Evolutionary conservation across 495 filamentous ascomycete genomes (phyloP), one percentile per base, ranked within the genome.

Genomic region (Penicillium paxilli): DNA sequence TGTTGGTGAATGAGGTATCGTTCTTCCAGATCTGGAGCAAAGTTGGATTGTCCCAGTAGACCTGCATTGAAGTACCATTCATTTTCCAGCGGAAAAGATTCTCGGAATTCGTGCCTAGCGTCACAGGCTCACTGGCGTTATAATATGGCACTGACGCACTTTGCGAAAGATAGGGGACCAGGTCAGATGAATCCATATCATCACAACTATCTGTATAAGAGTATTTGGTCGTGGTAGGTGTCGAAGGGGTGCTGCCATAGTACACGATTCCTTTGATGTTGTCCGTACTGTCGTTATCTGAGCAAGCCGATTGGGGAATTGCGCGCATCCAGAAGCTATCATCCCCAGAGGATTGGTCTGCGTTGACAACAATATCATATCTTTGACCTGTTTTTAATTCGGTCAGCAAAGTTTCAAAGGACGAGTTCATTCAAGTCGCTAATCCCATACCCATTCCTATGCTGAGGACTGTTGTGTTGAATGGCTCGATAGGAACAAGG

Each of bases 351-450:
- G 50, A 48, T 53, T 82, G 65, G 48, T 79, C 73, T n/a, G 86
- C 87, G 40, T 80, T 78, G 45, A 91, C 80, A 54, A 88, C 80
- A 16, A 91, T 74, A 54, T 90, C 81, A 68, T 87, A 87, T 30
- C 88, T 79, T 69, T 90, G 85, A 14, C 83, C 76, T 75, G 20
- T 26, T 5, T 3, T 14, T 17, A 32, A 11, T 70, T 14, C 58
- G 46, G 44, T 66, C 26, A 32, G 70, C 75, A 10, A n/a, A n/a
- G n/a, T n/a, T n/a, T n/a, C n/a, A n/a, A n/a, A n/a, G n/a, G n/a
- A n/a, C n/a, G n/a, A n/a, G n/a, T n/a, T n/a, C n/a, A n/a, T n/a
- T n/a, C n/a, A 11, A 28, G 11, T 11, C 26, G 26, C 5, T 11
- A 5, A 28, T 59, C 52, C 6, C 63, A 6, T 44, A 73, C 74